These are phyloP conservation scores for Canna indica DNA, from an alignment of 176 grass and related monocot genomes.

Conservation along the genomic window DNA sequence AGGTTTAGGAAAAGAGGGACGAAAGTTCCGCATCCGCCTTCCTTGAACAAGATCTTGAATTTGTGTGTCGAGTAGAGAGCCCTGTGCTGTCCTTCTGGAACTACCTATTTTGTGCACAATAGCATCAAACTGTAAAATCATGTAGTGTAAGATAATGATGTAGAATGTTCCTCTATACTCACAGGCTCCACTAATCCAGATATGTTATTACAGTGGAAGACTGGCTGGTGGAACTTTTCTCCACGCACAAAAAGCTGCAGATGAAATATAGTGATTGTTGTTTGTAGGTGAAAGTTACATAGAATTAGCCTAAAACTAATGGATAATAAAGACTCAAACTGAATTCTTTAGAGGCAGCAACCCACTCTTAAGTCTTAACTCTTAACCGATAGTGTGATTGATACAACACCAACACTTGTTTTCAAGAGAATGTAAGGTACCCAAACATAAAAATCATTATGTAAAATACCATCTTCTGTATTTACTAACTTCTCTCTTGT, in stretches of 20 bases:
- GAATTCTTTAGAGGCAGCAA: too few relatives aligned
- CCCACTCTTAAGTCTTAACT: too few relatives aligned
- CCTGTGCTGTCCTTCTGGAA: constrained; percentile 63
- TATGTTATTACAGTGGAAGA: constrained; percentile 96
- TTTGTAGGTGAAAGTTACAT: not conserved
- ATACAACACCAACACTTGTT: too few relatives aligned
- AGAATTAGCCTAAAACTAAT: too few relatives aligned
- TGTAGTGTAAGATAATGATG: not conserved
- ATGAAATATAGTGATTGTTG: not conserved
- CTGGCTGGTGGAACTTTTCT: constrained; percentile 92
- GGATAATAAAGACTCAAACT: too few relatives aligned
- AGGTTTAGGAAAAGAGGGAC: constrained; percentile 93
- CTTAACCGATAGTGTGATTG: too few relatives aligned
- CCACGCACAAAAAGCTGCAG: constrained; percentile 64
- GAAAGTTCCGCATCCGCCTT: constrained; percentile 88
- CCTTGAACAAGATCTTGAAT: constrained; percentile 99
- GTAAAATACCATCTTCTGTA: too few relatives aligned
- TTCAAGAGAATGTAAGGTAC: too few relatives aligned
- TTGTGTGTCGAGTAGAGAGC: constrained; percentile 79
- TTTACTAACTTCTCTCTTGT: too few relatives aligned
- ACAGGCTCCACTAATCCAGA: constrained; percentile 86
- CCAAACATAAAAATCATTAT: too few relatives aligned
- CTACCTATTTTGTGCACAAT: constrained; percentile 34
- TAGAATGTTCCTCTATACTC: constrained; percentile 21
- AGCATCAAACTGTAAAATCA: too few relatives aligned